A percentile compares a stretch with the other conserved stretches of the same genome.
phyloP scores from a whole-genome alignment of 1,284 basidiomycete species.

The Cryptococcus sp. region DNA sequence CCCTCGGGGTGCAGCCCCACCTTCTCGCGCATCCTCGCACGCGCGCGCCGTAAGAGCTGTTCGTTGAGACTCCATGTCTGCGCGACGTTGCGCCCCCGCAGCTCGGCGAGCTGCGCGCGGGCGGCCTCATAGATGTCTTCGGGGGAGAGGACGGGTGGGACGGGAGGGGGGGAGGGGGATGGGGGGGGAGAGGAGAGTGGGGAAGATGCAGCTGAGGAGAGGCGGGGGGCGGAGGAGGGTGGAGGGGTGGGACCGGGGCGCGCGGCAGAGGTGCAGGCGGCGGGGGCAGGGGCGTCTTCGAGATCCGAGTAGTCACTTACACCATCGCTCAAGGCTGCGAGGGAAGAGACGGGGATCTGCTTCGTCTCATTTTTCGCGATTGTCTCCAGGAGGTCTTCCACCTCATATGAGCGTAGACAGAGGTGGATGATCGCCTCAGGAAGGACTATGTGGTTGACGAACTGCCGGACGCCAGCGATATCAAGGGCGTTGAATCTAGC shows the following conservation, averaged over 20 bases:
- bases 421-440: constrained; percentile 32
- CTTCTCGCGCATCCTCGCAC: constrained; percentile 7
- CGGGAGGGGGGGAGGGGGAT: background rate
- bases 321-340: no score
- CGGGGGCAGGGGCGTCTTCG: no score
- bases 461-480: constrained; percentile 7
- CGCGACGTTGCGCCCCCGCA: background rate
- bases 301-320: no score
- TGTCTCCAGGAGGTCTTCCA: background rate
- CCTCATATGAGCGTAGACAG: constrained; percentile 4
- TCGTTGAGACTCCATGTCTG: background rate
- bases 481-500: constrained; percentile 24
- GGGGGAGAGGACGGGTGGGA: background rate
- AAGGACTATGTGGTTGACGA: constrained; percentile 22
- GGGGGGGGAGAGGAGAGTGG: background rate
- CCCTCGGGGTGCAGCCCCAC: constrained; percentile 8
- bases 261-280: background rate
- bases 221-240: background rate
- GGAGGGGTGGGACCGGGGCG: background rate
- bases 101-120: background rate
- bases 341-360: background rate
- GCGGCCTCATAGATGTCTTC: constrained; percentile 3
- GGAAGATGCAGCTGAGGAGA: background rate
- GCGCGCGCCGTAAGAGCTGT: background rate
- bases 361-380: no score